Base-by-base conservation (phyloP, 2,329 filamentous ascomycete genomes). In the Zopfia rhizophila region DNA sequence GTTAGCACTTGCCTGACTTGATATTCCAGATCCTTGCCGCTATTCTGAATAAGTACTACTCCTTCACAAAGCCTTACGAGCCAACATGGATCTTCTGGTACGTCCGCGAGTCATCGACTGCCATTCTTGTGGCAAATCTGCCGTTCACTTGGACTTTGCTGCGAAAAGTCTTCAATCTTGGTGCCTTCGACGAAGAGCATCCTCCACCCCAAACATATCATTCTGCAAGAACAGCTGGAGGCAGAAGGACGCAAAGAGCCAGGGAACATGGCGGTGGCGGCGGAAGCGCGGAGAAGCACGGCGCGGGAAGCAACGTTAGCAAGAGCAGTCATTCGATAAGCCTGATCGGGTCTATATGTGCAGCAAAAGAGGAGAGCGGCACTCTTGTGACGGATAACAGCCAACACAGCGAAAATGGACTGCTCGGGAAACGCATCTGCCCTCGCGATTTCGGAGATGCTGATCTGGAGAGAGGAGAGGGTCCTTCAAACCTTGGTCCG, bases 31-130 rank as follows among this genome's bases (percentile, higher is more conserved):
- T 81, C 37, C 68, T 79, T 18, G 74, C 78, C 17, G 76, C 78
- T 27, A 65, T 79, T 25, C 57, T 80, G 38, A 80, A 75, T 48
- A 79, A 78, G 51, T 75, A 80, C 43, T 84, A 84, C 68, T 83
- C 81, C 31, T 84, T 86, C 48, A 77, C 70, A 12, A 67, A 82
- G 14, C 80, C 80, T 1, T 85, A 82, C 60, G 80, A 79, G 3
- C 70, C 73, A 11, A 66, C 79, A 25, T 86, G 83, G 73, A 77
- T 83, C 0, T 79, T 79, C 54, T 86, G 83, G 82, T 84, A 72
- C 45, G 77, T 83, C 7, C 77, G 82, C 19, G 83, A 86, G 60
- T 77, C 78, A 10, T 81, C 78, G 31, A 83, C 83, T 0, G 81
- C 82, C 5, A 74, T 86, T 28, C 75, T 80, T 1, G 78, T 82